Base-by-base conservation (phyloP, 257 asterid species). In the Nicotiana tomentosiformis region DNA sequence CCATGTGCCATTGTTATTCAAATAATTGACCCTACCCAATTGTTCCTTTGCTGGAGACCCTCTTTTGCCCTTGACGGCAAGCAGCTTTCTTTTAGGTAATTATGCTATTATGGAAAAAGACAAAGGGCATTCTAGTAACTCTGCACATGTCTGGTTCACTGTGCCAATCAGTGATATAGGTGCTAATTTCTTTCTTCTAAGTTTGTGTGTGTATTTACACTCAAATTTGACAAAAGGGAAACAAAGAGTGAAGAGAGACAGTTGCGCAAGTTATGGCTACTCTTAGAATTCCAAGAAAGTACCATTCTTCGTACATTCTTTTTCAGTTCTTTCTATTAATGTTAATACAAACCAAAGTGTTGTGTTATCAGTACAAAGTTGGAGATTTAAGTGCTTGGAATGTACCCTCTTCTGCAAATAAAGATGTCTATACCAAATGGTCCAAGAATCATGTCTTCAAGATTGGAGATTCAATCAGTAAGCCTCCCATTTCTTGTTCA, bases 401-500 rank as follows among this genome's bases (percentile, higher is more conserved):
- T 83, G 66, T 90, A 18, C 99, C 98, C 77, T 18, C 91, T 32
- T 82, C 90, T n/a, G 85, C 93, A 66, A 93, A 93, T 79, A 90
- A 90, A 32, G 85, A 90, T 77, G 61, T 91, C 84, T 96, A 91
- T 87, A 66, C 68, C 82, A 84, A 85, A 51, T 96, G 99, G 99
- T 83, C 98, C 84, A 88, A 89, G 37, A 70, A 68, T 84, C 90
- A 91, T 85, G 65, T 66, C 53, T 86, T 96, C 92, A 89, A 72
- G 57, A 80, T 91, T 37, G 98, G 98, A 74, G 99, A 96, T 77
- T 90, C 98, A 62, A 69, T 96, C 58, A 91, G 99, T 96, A 92
- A 96, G 93, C 89, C 58, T n/a, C 30, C 51, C 67, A 16, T 18
- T 77, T 58, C 64, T 46, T 70, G 6, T 62, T 8, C 18, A 55